Evolutionary conservation across 2,329 filamentous ascomycete species (phyloP).

Genomic region (Aureobasidium zeae): DNA sequence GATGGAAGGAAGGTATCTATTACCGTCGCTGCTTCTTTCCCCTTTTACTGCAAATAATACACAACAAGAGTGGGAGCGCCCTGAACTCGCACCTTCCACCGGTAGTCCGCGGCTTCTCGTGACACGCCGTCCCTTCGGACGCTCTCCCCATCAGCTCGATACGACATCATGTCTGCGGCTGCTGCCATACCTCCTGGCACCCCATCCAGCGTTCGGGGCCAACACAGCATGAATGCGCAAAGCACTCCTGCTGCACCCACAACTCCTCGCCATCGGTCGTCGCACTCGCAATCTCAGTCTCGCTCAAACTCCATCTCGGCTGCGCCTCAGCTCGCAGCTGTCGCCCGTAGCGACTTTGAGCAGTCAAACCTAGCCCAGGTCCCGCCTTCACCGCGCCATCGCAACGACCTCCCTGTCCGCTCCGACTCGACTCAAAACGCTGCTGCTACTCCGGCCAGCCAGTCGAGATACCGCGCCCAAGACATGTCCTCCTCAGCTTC

Average conservation of each 20-base stretch:
- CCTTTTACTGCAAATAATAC: too few species aligned
- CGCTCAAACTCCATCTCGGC: conserved; percentile 33
- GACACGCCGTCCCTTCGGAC: too few species aligned
- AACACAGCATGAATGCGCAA: conserved; percentile 38
- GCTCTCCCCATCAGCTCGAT: too few species aligned
- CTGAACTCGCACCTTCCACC: too few species aligned
- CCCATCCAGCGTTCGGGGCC: conserved; percentile 40
- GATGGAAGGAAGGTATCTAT: too few species aligned
- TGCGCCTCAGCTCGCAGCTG: conserved; percentile 36
- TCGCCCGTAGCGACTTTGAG: conserved; percentile 64
- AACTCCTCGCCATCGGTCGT: conserved; percentile 26
- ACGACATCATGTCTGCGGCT: conserved; percentile 32
- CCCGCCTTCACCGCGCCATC: conserved; percentile 32
- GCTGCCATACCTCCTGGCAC: conserved; percentile 43
- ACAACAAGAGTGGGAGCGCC: too few species aligned
- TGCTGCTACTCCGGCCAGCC: conserved; percentile 24
- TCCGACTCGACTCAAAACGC: conserved; percentile 45
- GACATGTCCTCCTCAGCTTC: conserved; percentile 29
- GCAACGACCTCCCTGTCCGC: conserved; percentile 32
- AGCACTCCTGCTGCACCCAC: conserved; percentile 32
- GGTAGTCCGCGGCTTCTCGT: too few species aligned
- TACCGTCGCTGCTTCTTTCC: too few species aligned
- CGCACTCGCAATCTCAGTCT: conserved; percentile 25
- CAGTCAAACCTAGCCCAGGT: conserved; percentile 55
- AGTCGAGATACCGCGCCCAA: conserved; percentile 36